Evolutionary conservation across 345 rosid genomes (phyloP), one percentile per base, ranked within the genome.

Genomic region (Mangifera indica): DNA sequence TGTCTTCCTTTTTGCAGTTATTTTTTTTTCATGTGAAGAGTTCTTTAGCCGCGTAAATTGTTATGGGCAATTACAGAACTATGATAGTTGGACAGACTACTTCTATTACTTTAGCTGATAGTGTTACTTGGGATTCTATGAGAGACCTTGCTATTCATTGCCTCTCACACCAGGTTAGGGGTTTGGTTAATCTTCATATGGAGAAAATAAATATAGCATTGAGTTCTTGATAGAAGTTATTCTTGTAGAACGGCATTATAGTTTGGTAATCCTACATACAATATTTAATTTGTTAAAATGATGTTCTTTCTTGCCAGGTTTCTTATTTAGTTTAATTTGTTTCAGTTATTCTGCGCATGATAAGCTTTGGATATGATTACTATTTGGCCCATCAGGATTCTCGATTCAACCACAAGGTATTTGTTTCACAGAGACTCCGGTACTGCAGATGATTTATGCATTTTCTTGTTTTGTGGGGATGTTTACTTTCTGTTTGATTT

Each of bases 301-400:
- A 20, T 58, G 25, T 34, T 52, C 14, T 59, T 22, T 67, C 6
- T 60, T 53, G 49, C 12, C 53, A 0, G 21, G 32, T 60, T 59
- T 37, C 17, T 26, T 9, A 34, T 34, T 75, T 2, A 22, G 66
- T 66, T 48, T 25, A 48, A 52, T 69, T n/a, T 54, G 77, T 40
- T 63, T 55, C 82, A 90, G 98, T 92, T 80, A 76, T 88, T 77
- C 76, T 94, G 79, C 93, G 98, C 24, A 90, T 92, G 97, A 85
- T 94, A 76, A 94, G 98, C 82, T 94, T 89, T 76, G 98, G 98
- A 77, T 89, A 83, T 56, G 98, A 92, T 81, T 92, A 87, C 81
- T 89, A 78, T 78, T 90, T 92, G 98, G 83, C 89, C 18, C 77
- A 70, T 76, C 82, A 71, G 78, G 83, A 81, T 79, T 83, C 89